Evolutionary conservation across 2,329 filamentous ascomycete species (phyloP).

Genomic region (Neoarthrinium moseri): DNA sequence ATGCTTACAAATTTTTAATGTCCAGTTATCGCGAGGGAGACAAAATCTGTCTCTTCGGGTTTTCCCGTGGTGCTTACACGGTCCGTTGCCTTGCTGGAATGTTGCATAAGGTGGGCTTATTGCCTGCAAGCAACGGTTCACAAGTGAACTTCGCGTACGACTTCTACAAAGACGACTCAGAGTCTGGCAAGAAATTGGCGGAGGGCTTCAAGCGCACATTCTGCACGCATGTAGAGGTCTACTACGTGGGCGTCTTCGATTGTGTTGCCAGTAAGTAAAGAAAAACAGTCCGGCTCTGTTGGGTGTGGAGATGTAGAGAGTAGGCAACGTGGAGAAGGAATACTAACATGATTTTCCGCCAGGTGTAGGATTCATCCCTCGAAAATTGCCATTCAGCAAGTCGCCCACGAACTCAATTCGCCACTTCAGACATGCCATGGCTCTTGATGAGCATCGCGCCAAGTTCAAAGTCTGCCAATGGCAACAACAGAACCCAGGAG

Average conservation of each 20-base stretch:
- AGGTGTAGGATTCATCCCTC: slow-evolving; percentile 38
- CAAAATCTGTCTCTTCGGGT: slow-evolving; percentile 47
- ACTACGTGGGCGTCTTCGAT: slow-evolving; percentile 42
- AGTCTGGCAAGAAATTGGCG: slow-evolving; percentile 37
- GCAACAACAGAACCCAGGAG: slow-evolving; percentile 26
- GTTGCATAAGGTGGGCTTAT: slow-evolving; percentile 39
- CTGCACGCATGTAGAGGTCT: slow-evolving; percentile 37
- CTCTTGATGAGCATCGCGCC: slow-evolving; percentile 38
- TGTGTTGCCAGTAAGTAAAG: slow-evolving; percentile 38
- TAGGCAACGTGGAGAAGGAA: too few relatives aligned
- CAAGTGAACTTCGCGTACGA: slow-evolving; percentile 42
- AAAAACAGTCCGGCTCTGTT: too few relatives aligned
- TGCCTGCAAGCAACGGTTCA: slow-evolving; percentile 22
- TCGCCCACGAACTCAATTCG: slow-evolving; percentile 31
- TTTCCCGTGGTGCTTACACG: slow-evolving; percentile 49
- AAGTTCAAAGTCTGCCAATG: slow-evolving; percentile 42
- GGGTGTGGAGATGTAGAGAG: too few relatives aligned
- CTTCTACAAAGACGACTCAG: slow-evolving; percentile 39
- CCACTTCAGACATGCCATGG: slow-evolving; percentile 42
- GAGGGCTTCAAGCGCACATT: slow-evolving; percentile 42
- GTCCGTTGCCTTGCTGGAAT: slow-evolving; percentile 45
- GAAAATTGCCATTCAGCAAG: slow-evolving; percentile 35
- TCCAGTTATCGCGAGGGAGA: slow-evolving; percentile 45
- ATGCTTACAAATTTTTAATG: slow-evolving; percentile 45
- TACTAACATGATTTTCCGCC: too few relatives aligned